phyloP scores from a whole-genome alignment of 2,329 filamentous ascomycete species.

The Xylariaceae sp. region DNA sequence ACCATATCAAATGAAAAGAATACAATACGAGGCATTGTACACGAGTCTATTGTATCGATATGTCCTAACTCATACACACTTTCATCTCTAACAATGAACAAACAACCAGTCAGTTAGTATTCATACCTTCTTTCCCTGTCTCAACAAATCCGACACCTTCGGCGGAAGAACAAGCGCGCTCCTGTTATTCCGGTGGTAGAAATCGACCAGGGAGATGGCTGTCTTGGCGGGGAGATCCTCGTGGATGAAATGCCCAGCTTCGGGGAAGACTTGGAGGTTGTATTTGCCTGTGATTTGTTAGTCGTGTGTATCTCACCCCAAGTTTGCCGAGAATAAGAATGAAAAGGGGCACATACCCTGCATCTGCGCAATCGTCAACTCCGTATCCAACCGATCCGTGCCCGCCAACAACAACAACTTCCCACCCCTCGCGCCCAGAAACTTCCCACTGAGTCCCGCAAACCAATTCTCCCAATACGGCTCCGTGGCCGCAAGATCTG shows the following conservation, averaged over 20 bases:
- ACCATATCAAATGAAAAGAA: too few species aligned
- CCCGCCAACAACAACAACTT: conserved; percentile 32
- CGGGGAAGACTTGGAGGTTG: conserved; percentile 86
- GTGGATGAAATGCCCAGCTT: conserved; percentile 94
- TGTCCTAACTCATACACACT: not conserved
- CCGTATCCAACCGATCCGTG: conserved; percentile 34
- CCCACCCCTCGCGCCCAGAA: conserved; percentile 69
- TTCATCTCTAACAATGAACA: not conserved
- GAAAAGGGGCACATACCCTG: conserved; percentile 25
- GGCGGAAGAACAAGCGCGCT: conserved; percentile 80
- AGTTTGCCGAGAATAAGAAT: too few species aligned
- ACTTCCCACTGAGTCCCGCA: conserved; percentile 78
- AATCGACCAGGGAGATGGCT: conserved; percentile 78
- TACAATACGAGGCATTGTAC: not conserved
- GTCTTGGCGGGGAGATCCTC: conserved; percentile 92
- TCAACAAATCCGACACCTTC: conserved; percentile 74
- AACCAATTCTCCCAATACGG: conserved; percentile 97
- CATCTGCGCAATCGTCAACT: conserved; percentile 35
- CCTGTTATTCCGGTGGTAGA: conserved; percentile 86
- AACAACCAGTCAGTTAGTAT: not conserved
- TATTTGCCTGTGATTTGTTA: conserved; percentile 64
- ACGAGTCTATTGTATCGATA: not conserved
- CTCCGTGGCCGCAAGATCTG: conserved; percentile 75
- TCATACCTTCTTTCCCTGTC: conserved; percentile 54
- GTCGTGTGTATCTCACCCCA: not conserved